These are phyloP conservation scores for Hymenoscyphus fraxineus DNA, from an alignment of 2,329 filamentous ascomycete genomes.

Conservation along the genomic window DNA sequence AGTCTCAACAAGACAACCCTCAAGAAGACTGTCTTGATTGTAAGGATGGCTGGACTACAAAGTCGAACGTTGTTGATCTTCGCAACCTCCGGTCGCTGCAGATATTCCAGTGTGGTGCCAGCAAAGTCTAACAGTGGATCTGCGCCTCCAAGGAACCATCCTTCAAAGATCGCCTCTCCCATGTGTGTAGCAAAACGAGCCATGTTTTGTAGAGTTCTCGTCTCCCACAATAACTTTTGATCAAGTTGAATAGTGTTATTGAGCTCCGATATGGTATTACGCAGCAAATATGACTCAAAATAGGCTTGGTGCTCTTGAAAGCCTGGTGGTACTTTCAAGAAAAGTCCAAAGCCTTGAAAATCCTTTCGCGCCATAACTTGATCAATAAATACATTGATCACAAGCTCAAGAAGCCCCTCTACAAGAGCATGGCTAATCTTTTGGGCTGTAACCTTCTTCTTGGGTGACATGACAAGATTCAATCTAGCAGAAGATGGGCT, in stretches of 20 bases:
- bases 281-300: conserved; percentile 86
- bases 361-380: conserved; percentile 85
- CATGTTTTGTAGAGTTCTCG: conserved; percentile 81
- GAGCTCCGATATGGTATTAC: conserved; percentile 68
- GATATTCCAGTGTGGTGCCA: conserved; percentile 79
- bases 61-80: conserved; percentile 83
- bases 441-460: conserved; percentile 47
- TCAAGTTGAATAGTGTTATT: conserved; percentile 67
- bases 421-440: conserved; percentile 66
- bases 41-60: conserved; percentile 76
- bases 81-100: conserved; percentile 80
- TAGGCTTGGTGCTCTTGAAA: conserved; percentile 94
- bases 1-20: conserved; percentile 75
- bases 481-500: conserved; percentile 59
- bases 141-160: conserved; percentile 90
- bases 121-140: conserved; percentile 81
- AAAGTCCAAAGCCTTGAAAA: conserved; percentile 82
- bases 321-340: conserved; percentile 82
- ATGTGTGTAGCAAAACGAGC: conserved; percentile 77
- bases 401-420: conserved; percentile 72
- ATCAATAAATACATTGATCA: conserved; percentile 77
- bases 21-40: conserved; percentile 73
- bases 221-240: conserved; percentile 71
- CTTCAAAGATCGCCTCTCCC: conserved; percentile 87
- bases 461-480: conserved; percentile 58